Evolutionary conservation across 106 monocot species (phyloP).

Genomic region (Dendrobium nobile): DNA sequence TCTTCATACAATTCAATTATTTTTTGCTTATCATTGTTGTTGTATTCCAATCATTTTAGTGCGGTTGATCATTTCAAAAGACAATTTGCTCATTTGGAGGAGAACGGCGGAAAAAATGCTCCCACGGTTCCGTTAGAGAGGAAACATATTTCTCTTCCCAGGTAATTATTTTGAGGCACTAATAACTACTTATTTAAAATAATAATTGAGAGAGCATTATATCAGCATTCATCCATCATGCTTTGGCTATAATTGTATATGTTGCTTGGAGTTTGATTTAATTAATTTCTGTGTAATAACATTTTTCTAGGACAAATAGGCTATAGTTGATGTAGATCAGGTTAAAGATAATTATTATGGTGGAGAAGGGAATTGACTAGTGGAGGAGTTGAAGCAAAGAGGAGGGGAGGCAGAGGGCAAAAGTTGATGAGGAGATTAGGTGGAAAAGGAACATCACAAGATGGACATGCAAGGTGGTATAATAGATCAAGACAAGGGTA

Average conservation of each 20-base stretch:
- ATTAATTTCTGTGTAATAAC: neutral
- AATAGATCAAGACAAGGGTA: no score
- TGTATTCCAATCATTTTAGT: constrained; percentile 31
- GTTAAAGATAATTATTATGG: neutral
- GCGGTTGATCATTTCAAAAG: constrained; percentile 87
- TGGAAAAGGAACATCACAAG: no score
- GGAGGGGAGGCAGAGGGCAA: no score
- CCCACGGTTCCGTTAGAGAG: constrained; percentile 55
- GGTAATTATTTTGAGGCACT: constrained; percentile 26
- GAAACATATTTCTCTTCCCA: constrained; percentile 87
- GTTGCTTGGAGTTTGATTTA: neutral
- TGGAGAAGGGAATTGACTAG: neutral
- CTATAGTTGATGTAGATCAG: neutral
- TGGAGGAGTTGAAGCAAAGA: neutral
- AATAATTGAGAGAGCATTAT: neutral
- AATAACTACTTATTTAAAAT: neutral
- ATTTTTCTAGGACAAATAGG: neutral
- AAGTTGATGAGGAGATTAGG: no score
- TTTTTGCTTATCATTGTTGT: neutral
- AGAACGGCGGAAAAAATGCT: constrained; percentile 65
- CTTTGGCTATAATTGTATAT: neutral
- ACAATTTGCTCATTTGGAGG: constrained; percentile 85
- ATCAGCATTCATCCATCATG: neutral
- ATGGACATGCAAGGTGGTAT: no score
- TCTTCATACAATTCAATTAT: neutral